These are phyloP conservation scores for Oldenlandia corymbosa DNA, from an alignment of 257 asterid species.

Conservation along the genomic window DNA sequence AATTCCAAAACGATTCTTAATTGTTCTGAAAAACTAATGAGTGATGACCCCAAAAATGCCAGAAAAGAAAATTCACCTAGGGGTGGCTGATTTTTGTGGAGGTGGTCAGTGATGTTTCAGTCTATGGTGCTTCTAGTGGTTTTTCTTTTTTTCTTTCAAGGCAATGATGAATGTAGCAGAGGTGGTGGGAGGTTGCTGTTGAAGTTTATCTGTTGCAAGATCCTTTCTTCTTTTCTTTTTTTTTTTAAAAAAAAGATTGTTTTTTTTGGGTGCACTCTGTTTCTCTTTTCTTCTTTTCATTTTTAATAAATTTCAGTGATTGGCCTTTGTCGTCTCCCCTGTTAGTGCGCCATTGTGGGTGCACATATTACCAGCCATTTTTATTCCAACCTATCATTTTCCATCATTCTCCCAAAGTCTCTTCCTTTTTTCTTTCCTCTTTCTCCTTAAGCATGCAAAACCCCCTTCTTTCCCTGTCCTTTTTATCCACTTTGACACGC, in stretches of 20 bases:
- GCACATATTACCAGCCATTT: slow-evolving; percentile 27
- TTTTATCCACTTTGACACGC: slow-evolving; percentile 12
- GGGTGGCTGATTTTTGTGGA: slow-evolving; percentile 5
- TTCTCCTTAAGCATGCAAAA: slow-evolving; percentile 25
- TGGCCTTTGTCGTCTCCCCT: slow-evolving; percentile 4
- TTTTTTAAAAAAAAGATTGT: too few species aligned
- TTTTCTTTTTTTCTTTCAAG: too few species aligned
- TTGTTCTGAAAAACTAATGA: not conserved
- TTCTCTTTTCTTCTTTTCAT: not conserved
- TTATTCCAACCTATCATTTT: slow-evolving; percentile 35
- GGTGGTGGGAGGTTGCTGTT: too few species aligned
- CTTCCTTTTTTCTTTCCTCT: slow-evolving; percentile 7
- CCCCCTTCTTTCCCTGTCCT: slow-evolving; percentile 6
- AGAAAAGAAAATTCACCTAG: too few species aligned
- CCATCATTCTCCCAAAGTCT: slow-evolving; percentile 17
- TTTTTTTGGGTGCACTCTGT: slow-evolving; percentile 24
- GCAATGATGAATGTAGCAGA: too few species aligned
- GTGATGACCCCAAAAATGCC: not conserved
- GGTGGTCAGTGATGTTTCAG: not conserved
- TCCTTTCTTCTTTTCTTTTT: too few species aligned
- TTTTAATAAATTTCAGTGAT: slow-evolving; percentile 11
- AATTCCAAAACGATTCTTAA: too few species aligned
- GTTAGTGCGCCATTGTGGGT: slow-evolving; percentile 25
- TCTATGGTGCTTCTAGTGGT: slow-evolving; percentile 9
- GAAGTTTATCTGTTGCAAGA: slow-evolving; percentile 8